Evolutionary conservation across 2,329 filamentous ascomycete species (phyloP).

Genomic region (Trichoderma atroviride): DNA sequence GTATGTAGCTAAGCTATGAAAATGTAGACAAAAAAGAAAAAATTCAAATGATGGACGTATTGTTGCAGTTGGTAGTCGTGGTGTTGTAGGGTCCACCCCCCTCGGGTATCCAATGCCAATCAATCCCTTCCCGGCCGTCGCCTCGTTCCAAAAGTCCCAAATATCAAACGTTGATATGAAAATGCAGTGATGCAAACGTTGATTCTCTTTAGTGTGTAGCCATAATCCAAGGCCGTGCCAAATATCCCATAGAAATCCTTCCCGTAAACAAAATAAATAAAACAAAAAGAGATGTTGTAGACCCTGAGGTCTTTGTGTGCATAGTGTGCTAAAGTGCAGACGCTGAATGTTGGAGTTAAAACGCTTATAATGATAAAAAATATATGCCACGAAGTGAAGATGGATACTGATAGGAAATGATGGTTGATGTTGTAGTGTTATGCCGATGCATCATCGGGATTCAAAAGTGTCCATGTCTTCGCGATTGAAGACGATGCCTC

Average conservation of each 20-base stretch:
- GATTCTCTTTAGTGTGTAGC: constrained; percentile 11
- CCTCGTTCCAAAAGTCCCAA: constrained; percentile 7
- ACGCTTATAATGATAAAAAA: background rate
- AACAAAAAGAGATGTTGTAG: background rate
- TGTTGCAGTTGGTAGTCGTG: background rate
- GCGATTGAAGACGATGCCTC: constrained; percentile 46
- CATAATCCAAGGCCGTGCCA: constrained; percentile 8
- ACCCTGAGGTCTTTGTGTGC: background rate
- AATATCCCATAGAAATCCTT: background rate
- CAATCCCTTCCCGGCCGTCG: constrained; percentile 11
- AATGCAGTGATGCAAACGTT: constrained; percentile 20
- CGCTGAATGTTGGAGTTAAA: constrained; percentile 10
- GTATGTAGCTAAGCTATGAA: background rate
- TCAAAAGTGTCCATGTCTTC: constrained; percentile 33
- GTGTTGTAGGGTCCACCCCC: constrained; percentile 4
- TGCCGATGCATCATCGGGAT: background rate
- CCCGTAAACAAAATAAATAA: background rate
- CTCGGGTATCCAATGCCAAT: constrained; percentile 23
- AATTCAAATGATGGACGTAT: constrained; percentile 1
- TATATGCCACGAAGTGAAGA: constrained; percentile 10
- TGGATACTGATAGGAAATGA: background rate
- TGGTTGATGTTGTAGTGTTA: background rate
- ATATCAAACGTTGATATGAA: constrained; percentile 1
- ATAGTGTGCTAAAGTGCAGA: background rate
- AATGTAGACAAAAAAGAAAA: background rate